phyloP scores from a whole-genome alignment of 768 basidiomycete genomes.

The Boletus vinaceobasis region DNA sequence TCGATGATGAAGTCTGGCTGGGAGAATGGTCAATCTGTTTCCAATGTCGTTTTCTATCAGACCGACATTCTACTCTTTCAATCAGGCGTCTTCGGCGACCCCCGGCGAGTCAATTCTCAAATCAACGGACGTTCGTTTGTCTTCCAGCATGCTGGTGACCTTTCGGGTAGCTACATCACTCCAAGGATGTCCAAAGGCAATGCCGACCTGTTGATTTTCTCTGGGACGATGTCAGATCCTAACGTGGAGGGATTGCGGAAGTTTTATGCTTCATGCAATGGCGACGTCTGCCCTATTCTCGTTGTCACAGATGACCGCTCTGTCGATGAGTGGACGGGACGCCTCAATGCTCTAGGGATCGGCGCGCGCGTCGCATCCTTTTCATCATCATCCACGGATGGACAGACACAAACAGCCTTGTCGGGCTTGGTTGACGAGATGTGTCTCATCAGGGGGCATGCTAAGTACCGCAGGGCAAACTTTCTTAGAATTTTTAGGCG shows the following conservation, averaged over 20 bases:
- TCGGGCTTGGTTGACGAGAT: conserved; percentile 17
- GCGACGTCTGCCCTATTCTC: conserved; percentile 26
- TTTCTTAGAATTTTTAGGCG: conserved; percentile 18
- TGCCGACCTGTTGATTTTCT: conserved; percentile 26
- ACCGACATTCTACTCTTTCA: conserved; percentile 13
- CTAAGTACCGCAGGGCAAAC: conserved; percentile 11
- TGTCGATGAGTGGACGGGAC: conserved; percentile 8
- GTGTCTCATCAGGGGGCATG: conserved; percentile 23
- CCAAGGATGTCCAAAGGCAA: conserved; percentile 19
- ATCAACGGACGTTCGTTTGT: conserved; percentile 24
- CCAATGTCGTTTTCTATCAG: conserved; percentile 20
- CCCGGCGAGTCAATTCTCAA: conserved; percentile 15
- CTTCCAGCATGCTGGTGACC: conserved; percentile 19
- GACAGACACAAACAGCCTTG: conserved; percentile 1
- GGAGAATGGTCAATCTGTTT: conserved; percentile 18
- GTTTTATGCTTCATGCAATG: conserved; percentile 18
- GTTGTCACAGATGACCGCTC: conserved; percentile 13
- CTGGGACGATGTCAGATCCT: conserved; percentile 6
- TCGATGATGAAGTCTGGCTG: conserved; percentile 25
- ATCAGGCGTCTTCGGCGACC: conserved; percentile 14
- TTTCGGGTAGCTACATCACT: conserved; percentile 12
- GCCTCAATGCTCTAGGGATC: conserved; percentile 11
- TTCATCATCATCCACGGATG: not conserved
- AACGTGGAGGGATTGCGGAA: conserved; percentile 9
- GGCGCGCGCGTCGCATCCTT: conserved; percentile 12